phyloP scores from a whole-genome alignment of 441 rosid genomes.

The Capsella rubella region DNA sequence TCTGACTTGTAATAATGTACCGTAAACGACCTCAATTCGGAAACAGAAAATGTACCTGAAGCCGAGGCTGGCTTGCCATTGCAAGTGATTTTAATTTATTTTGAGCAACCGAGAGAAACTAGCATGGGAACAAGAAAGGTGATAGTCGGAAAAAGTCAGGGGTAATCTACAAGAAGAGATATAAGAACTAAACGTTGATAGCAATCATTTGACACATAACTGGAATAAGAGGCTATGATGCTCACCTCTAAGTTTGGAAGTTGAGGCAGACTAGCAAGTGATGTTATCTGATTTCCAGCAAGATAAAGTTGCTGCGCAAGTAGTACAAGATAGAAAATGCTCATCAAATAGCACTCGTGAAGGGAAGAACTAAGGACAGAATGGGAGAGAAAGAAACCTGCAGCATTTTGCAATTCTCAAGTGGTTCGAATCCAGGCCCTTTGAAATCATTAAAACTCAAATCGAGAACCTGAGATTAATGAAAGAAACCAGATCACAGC shows the following conservation, averaged over 20 bases:
- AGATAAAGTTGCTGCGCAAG: conserved; percentile 92
- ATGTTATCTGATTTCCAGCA: conserved; percentile 99
- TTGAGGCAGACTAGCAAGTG: conserved; percentile 93
- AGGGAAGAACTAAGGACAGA: conserved; percentile 37
- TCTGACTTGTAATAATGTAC: conserved; percentile 29
- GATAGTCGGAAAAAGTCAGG: conserved; percentile 9
- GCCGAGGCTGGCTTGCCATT: conserved; percentile 99
- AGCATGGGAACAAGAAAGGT: conserved; percentile 35
- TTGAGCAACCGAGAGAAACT: conserved; percentile 99
- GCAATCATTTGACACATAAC: conserved; percentile 16
- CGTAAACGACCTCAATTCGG: conserved; percentile 25
- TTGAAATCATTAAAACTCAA: conserved; percentile 99
- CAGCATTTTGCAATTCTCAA: conserved; percentile 85
- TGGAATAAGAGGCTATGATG: conserved; percentile 18
- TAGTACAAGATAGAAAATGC: conserved; percentile 43
- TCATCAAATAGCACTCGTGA: conserved; percentile 33
- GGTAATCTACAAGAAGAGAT: conserved; percentile 20
- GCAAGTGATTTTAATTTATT: conserved; percentile 94
- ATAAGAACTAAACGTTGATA: conserved; percentile 8
- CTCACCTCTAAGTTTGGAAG: conserved; percentile 97
- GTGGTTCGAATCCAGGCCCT: conserved; percentile 99
- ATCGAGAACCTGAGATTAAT: conserved; percentile 90
- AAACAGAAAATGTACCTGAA: conserved; percentile 71
- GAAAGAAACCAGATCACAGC: conserved; percentile 17
- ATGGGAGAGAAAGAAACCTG: conserved; percentile 68